Conservation (phyloP, 441 rosid genomes). For the Populus tomentosa region DNA sequence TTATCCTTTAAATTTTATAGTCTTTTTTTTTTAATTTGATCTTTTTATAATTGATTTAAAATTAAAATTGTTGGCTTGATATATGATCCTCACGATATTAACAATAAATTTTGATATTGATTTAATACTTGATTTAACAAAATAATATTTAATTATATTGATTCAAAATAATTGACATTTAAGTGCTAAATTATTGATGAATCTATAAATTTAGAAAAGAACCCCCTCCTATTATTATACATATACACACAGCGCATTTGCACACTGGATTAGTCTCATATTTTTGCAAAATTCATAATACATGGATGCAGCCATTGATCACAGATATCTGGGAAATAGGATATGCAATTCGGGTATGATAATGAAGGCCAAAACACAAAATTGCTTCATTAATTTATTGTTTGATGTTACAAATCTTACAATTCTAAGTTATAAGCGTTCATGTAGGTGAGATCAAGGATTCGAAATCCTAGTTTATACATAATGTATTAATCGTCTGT, state of each 20-base stretch:
- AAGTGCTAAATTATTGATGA: too few species aligned
- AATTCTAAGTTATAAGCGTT: constrained; percentile 16
- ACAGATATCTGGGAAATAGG: not conserved
- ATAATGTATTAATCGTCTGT: constrained; percentile 13
- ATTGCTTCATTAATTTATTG: not conserved
- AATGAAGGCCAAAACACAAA: not conserved
- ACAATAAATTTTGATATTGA: too few species aligned
- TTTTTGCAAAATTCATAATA: not conserved
- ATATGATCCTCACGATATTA: too few species aligned
- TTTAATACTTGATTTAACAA: too few species aligned
- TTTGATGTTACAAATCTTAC: constrained; percentile 24
- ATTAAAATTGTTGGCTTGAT: too few species aligned
- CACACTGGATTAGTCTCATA: not conserved
- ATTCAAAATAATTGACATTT: too few species aligned
- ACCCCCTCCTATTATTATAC: too few species aligned
- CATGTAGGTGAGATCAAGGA: constrained; percentile 5
- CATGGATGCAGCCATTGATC: not conserved
- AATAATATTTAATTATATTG: too few species aligned
- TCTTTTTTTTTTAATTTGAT: too few species aligned
- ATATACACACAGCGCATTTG: not conserved
- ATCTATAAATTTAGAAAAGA: too few species aligned
- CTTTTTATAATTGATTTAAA: too few species aligned
- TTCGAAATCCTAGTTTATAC: constrained; percentile 18
- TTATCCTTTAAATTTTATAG: too few species aligned
- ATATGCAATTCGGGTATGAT: not conserved